A percentile compares a stretch with the other conserved stretches of the same genome.
Conservation (phyloP, 2,329 filamentous ascomycete species). For the Golovinomyces cichoracearum region DNA sequence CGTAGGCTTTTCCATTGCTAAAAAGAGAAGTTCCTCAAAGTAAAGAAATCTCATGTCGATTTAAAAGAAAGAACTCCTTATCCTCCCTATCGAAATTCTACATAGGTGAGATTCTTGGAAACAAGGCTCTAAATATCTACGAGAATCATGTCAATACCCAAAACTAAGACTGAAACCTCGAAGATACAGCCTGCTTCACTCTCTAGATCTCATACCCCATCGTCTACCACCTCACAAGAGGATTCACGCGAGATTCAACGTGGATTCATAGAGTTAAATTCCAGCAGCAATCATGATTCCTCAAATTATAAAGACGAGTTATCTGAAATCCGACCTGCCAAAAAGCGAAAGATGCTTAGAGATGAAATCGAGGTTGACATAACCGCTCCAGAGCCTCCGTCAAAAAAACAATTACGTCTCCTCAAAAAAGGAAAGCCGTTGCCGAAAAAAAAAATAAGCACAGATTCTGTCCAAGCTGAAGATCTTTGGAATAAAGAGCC, state of each 20-base stretch:
- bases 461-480: conserved; percentile 15
- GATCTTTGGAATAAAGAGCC: conserved; percentile 13
- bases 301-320: background rate
- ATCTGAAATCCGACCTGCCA: conserved; percentile 8
- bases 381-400: conserved; percentile 69
- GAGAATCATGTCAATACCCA: no score
- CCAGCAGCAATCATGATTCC: background rate
- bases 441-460: conserved; percentile 19
- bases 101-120: no score
- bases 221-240: no score
- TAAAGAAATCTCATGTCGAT: no score
- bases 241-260: background rate
- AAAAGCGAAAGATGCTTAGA: conserved; percentile 40
- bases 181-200: no score
- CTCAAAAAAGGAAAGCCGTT: conserved; percentile 58
- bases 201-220: no score
- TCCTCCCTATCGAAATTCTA: no score
- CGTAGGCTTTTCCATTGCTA: no score
- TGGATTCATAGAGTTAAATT: background rate
- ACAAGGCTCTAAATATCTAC: no score
- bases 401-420: conserved; percentile 73
- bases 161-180: no score
- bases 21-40: no score
- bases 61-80: no score
- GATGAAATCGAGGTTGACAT: conserved; percentile 77